A percentile compares a stretch with the other conserved stretches of the same genome.
Conservation (phyloP, 208 protist genomes). For the Trypanosomatidae sp. region DNA sequence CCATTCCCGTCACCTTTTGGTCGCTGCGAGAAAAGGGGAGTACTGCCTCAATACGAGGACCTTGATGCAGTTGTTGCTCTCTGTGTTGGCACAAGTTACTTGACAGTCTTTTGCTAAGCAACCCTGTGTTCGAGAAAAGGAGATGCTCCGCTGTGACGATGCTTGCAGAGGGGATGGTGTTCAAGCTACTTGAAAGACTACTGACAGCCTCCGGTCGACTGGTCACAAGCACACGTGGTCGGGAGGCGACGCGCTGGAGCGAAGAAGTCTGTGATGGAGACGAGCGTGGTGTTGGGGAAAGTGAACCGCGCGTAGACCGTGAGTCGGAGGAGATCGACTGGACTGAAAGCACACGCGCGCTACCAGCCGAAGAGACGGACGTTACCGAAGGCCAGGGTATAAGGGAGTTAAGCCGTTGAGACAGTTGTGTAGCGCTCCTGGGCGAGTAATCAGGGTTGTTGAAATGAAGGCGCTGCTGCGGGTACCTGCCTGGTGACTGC, state of each 20-base stretch:
- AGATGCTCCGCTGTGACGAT: neutral
- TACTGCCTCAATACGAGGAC: neutral
- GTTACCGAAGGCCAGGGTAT: neutral
- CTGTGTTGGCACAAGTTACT: neutral
- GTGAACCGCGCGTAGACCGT: neutral
- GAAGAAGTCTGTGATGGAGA: neutral
- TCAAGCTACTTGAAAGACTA: neutral
- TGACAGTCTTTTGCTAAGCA: neutral
- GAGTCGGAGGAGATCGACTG: neutral
- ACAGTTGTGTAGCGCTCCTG: neutral
- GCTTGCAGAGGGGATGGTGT: neutral
- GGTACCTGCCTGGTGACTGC: neutral
- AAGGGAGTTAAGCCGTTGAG: neutral
- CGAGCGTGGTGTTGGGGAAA: conserved; percentile 4
- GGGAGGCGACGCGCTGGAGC: conserved; percentile 9
- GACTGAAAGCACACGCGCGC: neutral
- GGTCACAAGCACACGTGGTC: neutral
- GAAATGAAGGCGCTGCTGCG: neutral
- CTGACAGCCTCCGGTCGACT: neutral
- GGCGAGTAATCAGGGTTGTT: neutral
- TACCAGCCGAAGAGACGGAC: neutral
- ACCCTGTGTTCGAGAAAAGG: neutral
- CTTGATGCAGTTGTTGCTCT: neutral
- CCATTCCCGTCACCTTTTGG: neutral
- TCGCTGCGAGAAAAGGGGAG: neutral